phyloP scores from a whole-genome alignment of 495 filamentous ascomycete species.

The Geopyxis carbonaria region DNA sequence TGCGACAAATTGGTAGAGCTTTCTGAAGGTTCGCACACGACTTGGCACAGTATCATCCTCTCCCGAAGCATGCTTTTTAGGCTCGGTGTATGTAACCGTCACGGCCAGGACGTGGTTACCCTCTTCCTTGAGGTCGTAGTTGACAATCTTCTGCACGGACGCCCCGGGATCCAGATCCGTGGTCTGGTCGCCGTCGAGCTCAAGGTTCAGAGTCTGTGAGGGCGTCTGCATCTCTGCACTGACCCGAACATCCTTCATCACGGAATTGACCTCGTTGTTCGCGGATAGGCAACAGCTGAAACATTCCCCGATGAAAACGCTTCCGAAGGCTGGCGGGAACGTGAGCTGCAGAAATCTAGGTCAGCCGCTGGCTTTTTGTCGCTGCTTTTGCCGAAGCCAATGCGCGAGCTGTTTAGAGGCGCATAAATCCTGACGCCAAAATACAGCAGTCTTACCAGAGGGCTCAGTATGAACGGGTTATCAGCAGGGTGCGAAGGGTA shows the following conservation, averaged over 20 bases:
- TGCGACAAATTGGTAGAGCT: constrained; percentile 91
- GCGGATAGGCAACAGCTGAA: constrained; percentile 89
- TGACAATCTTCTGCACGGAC: constrained; percentile 66
- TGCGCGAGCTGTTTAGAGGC: neutral
- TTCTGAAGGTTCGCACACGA: constrained; percentile 71
- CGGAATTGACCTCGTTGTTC: constrained; percentile 50
- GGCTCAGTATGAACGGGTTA: constrained; percentile 41
- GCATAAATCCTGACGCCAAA: neutral
- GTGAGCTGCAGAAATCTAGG: constrained; percentile 44
- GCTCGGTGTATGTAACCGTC: constrained; percentile 61
- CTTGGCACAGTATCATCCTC: constrained; percentile 23
- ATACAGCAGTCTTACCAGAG: constrained; percentile 32
- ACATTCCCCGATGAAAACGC: constrained; percentile 86
- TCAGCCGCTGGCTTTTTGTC: neutral
- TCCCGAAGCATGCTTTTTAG: neutral
- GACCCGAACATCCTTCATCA: constrained; percentile 50
- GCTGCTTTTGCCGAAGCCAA: neutral
- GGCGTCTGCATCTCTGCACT: constrained; percentile 92
- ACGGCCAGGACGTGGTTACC: constrained; percentile 88
- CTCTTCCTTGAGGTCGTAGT: constrained; percentile 82
- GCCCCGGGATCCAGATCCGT: constrained; percentile 44
- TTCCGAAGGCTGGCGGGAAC: constrained; percentile 83
- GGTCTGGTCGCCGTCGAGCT: constrained; percentile 31
- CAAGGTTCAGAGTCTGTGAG: constrained; percentile 39
- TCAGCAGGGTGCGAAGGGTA: constrained; percentile 32